Evolutionary conservation across 805 yeast species (phyloP).

Genomic region (Wickerhamomyces silvicola): DNA sequence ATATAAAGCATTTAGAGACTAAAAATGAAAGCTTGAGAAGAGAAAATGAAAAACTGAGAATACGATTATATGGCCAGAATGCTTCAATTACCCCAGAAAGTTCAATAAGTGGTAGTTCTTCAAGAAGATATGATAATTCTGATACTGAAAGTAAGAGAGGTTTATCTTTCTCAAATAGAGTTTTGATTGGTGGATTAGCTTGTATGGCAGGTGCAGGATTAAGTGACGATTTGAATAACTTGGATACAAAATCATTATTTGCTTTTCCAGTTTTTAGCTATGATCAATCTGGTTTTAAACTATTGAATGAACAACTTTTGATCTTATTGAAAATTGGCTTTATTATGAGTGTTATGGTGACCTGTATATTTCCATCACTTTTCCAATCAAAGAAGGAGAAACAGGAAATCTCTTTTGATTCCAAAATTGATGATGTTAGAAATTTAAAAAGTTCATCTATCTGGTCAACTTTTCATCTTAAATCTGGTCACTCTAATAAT

Average conservation of each 20-base stretch:
- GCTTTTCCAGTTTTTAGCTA: slow-evolving; percentile 38
- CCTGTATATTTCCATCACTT: slow-evolving; percentile 20
- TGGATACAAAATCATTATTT: slow-evolving; percentile 37
- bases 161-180: slow-evolving; percentile 33
- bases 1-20: slow-evolving; percentile 63
- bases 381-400: slow-evolving; percentile 6
- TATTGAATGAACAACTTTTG: slow-evolving; percentile 22
- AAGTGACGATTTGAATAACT: slow-evolving; percentile 42
- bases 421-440: slow-evolving; percentile 17
- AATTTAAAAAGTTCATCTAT: slow-evolving; percentile 11
- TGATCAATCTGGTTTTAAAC: slow-evolving; percentile 23
- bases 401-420: slow-evolving; percentile 2
- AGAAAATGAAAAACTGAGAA: slow-evolving; percentile 39
- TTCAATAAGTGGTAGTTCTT: slow-evolving; percentile 11
- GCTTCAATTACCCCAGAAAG: slow-evolving; percentile 16
- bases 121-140: slow-evolving; percentile 8
- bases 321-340: slow-evolving; percentile 22
- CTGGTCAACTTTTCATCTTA: slow-evolving; percentile 12
- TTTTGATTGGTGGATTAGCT: slow-evolving; percentile 59
- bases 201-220: slow-evolving; percentile 57
- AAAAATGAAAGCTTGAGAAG: slow-evolving; percentile 44
- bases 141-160: slow-evolving; percentile 7
- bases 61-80: slow-evolving; percentile 15
- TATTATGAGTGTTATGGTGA: slow-evolving; percentile 21
- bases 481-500: slow-evolving; percentile 11